Conservation (phyloP, 345 rosid species). For the Acer yangbiense region DNA sequence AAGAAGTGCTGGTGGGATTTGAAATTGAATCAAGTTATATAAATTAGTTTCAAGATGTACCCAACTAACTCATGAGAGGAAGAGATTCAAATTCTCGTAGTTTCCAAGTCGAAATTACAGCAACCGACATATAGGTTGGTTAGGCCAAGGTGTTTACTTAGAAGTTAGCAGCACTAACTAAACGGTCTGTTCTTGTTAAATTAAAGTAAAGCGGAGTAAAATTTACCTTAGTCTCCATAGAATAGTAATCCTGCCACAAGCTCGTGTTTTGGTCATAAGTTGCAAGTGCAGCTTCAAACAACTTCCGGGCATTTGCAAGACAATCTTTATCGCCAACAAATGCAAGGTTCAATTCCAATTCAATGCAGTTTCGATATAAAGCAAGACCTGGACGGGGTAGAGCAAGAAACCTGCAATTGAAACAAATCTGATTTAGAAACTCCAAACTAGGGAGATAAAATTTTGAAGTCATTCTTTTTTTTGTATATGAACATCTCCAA, state of each 20-base stretch:
- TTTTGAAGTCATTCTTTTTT: neutral
- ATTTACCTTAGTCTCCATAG: slow-evolving; percentile 73
- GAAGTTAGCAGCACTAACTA: neutral
- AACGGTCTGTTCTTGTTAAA: neutral
- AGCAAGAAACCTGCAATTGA: slow-evolving; percentile 66
- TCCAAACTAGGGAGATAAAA: neutral
- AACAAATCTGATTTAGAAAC: slow-evolving; percentile 12
- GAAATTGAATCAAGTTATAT: neutral
- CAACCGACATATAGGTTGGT: neutral
- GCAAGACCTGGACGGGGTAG: slow-evolving; percentile 77
- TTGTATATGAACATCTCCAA: neutral
- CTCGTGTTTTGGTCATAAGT: slow-evolving; percentile 57
- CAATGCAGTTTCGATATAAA: slow-evolving; percentile 69
- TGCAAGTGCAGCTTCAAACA: slow-evolving; percentile 79
- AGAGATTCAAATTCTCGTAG: no score
- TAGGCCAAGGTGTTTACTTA: neutral
- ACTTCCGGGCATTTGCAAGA: slow-evolving; percentile 58
- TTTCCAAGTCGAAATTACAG: neutral
- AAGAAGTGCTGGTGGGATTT: neutral
- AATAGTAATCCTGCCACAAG: slow-evolving; percentile 76
- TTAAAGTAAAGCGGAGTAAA: neutral
- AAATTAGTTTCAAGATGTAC: neutral
- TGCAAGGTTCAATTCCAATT: slow-evolving; percentile 70
- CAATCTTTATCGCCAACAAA: slow-evolving; percentile 56
- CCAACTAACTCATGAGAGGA: neutral